Conservation (phyloP, 495 filamentous ascomycete species). For the Hypoxylon intermedium region DNA sequence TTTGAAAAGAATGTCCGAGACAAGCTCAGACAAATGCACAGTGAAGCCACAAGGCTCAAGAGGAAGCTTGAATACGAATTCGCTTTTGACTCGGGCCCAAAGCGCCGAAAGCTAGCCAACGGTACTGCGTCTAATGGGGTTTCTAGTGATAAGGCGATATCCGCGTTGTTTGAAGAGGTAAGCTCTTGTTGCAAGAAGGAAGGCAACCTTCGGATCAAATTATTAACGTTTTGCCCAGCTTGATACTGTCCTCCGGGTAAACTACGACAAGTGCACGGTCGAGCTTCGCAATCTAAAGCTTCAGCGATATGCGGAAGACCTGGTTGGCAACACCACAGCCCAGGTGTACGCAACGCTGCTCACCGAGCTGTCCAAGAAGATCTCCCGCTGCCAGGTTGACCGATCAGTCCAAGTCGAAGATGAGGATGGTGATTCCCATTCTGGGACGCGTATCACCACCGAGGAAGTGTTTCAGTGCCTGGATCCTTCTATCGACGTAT, state of each 20-base stretch:
- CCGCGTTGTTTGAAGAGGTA: constrained; percentile 46
- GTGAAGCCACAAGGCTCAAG: constrained; percentile 55
- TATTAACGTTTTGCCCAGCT: constrained; percentile 41
- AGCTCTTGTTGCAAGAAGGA: not conserved
- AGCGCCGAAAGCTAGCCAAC: constrained; percentile 56
- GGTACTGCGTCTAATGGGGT: constrained; percentile 40
- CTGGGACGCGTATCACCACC: constrained; percentile 50
- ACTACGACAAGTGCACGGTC: constrained; percentile 84
- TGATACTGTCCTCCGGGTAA: constrained; percentile 75
- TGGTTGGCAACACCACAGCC: constrained; percentile 68
- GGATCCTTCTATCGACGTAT: constrained; percentile 50
- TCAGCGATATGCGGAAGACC: constrained; percentile 64
- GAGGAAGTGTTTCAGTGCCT: constrained; percentile 57
- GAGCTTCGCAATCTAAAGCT: constrained; percentile 80
- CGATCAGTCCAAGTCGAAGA: constrained; percentile 59
- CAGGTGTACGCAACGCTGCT: constrained; percentile 79
- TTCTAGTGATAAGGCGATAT: constrained; percentile 48
- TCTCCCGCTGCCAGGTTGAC: constrained; percentile 68
- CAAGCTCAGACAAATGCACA: constrained; percentile 57
- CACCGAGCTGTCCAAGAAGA: constrained; percentile 69
- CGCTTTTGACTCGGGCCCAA: constrained; percentile 41
- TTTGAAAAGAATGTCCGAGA: constrained; percentile 61
- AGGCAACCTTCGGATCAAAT: not conserved
- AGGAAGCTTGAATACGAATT: constrained; percentile 55
- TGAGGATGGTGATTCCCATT: constrained; percentile 54